Base-by-base conservation (phyloP, 2,329 filamentous ascomycete genomes). In the Knufia fluminis region DNA sequence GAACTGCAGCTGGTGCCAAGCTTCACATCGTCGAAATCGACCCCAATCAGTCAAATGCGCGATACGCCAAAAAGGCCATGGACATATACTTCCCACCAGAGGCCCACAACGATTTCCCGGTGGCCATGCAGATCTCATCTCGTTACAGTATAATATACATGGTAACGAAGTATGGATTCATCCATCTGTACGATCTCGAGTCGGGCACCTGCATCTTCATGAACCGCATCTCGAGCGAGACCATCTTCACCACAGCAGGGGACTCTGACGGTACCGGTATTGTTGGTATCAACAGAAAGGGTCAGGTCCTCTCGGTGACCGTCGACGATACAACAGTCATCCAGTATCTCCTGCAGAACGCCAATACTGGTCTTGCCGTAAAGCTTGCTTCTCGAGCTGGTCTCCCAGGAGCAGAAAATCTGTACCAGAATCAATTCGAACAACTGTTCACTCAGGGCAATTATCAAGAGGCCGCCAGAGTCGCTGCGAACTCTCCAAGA, bases 221-320 rank as follows among this genome's bases (percentile, higher is more conserved):
- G 89, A 98, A 98, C 77, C 85, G 94, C 61, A 98, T 98, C 63
- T 98, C 92, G 28, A 95, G 89, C 74, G 92, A 98, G 66, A 98
- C 92, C 22, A 97, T 98, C 66, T 98, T 98, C 73, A 94, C 91
- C 22, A 96, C 90, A 17, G 85, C 87, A 41, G 73, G 83, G 31
- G 92, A 98, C 66, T 78, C 79, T 48, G 83, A 89, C 19, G 94
- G 88, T 16, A 80, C 84, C 40, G 94, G 94, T 60, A 85, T 98
- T 55, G 79, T 98, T 47, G 89, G 88, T 60, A 91, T 98, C 66
- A 98, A 98, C 73, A 84, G 94, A 63, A 95, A 95, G 74, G 94
- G 92, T 55, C 92, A 98, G 70, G 90, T 97, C 41, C 78, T 98
- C 54, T 88, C 90, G 50, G 92, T 97, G 53, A 90, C 85, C 57